Evolutionary conservation across 495 filamentous ascomycete genomes (phyloP).

Genomic region (Sordaria brevicollis): DNA sequence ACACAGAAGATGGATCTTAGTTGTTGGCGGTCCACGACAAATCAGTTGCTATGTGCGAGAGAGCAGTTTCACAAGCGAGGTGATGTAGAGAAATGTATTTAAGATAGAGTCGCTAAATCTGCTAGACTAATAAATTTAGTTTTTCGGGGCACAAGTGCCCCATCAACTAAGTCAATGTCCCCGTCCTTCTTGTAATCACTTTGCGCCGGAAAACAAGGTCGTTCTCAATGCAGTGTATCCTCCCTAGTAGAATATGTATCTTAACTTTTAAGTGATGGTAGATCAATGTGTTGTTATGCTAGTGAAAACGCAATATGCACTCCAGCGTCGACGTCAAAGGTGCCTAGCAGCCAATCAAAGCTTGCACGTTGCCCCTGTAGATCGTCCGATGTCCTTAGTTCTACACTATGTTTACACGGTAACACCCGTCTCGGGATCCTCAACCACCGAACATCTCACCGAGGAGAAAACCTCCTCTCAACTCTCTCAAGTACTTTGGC

Average conservation of each 20-base stretch:
- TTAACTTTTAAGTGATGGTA: no score
- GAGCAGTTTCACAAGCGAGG: neutral
- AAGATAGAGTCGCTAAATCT: neutral
- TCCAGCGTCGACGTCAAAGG: neutral
- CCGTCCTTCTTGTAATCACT: neutral
- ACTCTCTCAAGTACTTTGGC: neutral
- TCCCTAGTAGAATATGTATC: no score
- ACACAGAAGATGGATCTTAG: neutral
- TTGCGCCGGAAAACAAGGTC: no score
- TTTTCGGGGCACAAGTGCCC: slow-evolving; percentile 28
- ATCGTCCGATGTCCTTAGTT: neutral
- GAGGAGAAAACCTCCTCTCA: neutral
- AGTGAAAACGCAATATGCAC: neutral
- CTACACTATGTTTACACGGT: neutral
- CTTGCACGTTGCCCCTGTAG: neutral
- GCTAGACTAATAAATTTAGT: slow-evolving; percentile 24
- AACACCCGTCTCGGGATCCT: neutral
- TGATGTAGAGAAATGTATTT: neutral
- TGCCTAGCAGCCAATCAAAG: neutral
- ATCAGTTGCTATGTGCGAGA: neutral
- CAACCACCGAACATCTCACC: neutral
- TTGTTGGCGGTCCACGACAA: neutral
- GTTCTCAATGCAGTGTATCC: no score
- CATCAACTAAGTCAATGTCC: slow-evolving; percentile 7
- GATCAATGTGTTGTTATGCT: neutral